Percentiles rank a stretch among this genome's conserved stretches.
phyloP scores from a whole-genome alignment of 2,329 filamentous ascomycete species.

The Hortaea sp. region DNA sequence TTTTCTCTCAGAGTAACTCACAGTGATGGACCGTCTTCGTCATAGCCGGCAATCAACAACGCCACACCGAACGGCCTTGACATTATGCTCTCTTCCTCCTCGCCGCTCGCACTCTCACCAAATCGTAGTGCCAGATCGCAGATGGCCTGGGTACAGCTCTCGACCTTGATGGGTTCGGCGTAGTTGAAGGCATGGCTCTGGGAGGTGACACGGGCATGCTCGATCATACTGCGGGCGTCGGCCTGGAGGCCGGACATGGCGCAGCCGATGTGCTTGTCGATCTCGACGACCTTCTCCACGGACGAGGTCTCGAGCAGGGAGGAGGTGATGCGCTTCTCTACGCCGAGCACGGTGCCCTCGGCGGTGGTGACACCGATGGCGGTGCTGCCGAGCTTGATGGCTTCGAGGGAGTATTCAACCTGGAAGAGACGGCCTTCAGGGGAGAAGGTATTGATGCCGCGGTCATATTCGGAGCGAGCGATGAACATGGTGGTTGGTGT shows the following conservation, averaged over 20 bases:
- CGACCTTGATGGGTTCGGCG: constrained; percentile 85
- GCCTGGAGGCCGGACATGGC: constrained; percentile 98
- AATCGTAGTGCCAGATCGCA: constrained; percentile 94
- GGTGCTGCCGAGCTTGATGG: constrained; percentile 97
- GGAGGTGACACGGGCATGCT: constrained; percentile 90
- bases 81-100: constrained; percentile 78
- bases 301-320: constrained; percentile 95
- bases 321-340: constrained; percentile 97
- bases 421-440: constrained; percentile 99
- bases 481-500: constrained; percentile 77
- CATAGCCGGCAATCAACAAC: constrained; percentile 88
- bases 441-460: constrained; percentile 99
- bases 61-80: constrained; percentile 93
- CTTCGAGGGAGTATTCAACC: constrained; percentile 99
- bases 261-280: constrained; percentile 96
- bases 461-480: constrained; percentile 99
- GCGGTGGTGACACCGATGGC: constrained; percentile 94
- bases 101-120: constrained; percentile 87
- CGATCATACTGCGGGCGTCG: constrained; percentile 93
- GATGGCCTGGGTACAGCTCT: constrained; percentile 98
- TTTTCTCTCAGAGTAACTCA: constrained; percentile 34
- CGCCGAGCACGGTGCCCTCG: constrained; percentile 89
- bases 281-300: constrained; percentile 99
- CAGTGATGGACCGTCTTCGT: constrained; percentile 92
- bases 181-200: constrained; percentile 98